Base-by-base conservation (phyloP, 2,329 filamentous ascomycete species). In the Pleurostoma richardsiae region DNA sequence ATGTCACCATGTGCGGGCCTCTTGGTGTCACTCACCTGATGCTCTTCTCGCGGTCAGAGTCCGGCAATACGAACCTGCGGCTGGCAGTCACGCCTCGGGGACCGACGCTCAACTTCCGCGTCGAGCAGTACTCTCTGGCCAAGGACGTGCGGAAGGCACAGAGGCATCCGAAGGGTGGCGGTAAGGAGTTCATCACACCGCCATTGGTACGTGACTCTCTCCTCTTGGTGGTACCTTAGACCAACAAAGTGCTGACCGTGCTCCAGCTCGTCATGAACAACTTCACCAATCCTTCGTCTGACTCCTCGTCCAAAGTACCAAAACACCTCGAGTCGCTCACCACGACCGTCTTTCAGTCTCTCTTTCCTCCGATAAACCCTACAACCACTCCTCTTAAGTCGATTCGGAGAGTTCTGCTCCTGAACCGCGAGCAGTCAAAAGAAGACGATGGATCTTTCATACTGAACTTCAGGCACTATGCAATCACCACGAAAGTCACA, bases 311-410 rank as follows among this genome's bases (percentile, higher is more conserved):
- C 27, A 82, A 86, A 51, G 84, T 95, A n/a, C 90, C 92, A 4
- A 95, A 90, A 62, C 91, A 96, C 57, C 87, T 99, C 60, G 94
- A 99, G 69, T 86, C 87, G 28, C 83, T 99, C 30, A 85, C 90
- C 3, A 97, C 91, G 3, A 95, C 90, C 41, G 84, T 96, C 59
- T 99, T 97, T 70, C 92, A 96, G 66, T 95, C 90, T 6, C 80
- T 99, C 33, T 97, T 99, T 60, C 92, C 94, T 4, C 89, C 91
- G 1, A 96, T 99, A 66, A 94, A 94, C 57, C 94, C 94, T 0
- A 90, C 95, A 66, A 81, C 82, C 30, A 95, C 90, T 2, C 90
- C 94, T 1, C 78, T 99, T 33, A 86, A 89, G 58, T 90, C 90
- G n/a, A 96, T 99, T 62, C 87, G 88, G 54, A 83, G 94, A 60